A percentile compares a stretch with the other conserved stretches of the same genome.
Evolutionary conservation across 2,329 filamentous ascomycete species (phyloP).

Genomic region (Amesomyces nigricolor): DNA sequence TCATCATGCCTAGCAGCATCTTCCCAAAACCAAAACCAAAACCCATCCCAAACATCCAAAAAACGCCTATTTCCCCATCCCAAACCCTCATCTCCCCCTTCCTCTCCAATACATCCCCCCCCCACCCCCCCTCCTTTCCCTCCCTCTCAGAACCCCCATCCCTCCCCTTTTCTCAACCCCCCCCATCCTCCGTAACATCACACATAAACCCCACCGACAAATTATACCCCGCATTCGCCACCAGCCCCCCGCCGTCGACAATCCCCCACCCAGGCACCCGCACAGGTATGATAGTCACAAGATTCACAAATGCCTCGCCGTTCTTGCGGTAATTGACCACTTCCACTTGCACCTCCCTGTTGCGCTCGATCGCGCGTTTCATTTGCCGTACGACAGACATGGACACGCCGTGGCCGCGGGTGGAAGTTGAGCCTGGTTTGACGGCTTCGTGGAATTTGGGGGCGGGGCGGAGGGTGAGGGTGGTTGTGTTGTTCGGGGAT

Average conservation of each 20-base stretch:
- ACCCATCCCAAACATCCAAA: too few relatives aligned
- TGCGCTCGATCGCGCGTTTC: constrained; percentile 40
- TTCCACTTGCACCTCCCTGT: constrained; percentile 43
- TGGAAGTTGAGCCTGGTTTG: too few relatives aligned
- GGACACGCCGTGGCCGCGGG: constrained; percentile 1
- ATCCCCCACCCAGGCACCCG: constrained; percentile 36
- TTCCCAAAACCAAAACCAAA: too few relatives aligned
- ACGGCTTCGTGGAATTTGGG: too few relatives aligned
- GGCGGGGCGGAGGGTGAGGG: too few relatives aligned
- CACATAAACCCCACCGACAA: constrained; percentile 75
- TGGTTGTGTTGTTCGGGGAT: too few relatives aligned
- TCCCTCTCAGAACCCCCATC: too few relatives aligned
- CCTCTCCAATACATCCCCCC: too few relatives aligned
- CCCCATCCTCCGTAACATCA: constrained; percentile 8
- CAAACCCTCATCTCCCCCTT: background rate
- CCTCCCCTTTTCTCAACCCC: background rate
- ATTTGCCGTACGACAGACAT: constrained; percentile 56
- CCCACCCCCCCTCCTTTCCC: too few relatives aligned
- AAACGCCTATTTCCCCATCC: background rate
- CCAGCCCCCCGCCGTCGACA: background rate
- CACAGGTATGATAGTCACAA: constrained; percentile 81
- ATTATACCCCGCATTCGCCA: constrained; percentile 47
- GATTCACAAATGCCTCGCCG: constrained; percentile 72
- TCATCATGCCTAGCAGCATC: too few relatives aligned
- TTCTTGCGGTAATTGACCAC: constrained; percentile 79